These are phyloP conservation scores for Ophiostoma fasciatum DNA, from an alignment of 2,329 filamentous ascomycete genomes.

Conservation along the genomic window DNA sequence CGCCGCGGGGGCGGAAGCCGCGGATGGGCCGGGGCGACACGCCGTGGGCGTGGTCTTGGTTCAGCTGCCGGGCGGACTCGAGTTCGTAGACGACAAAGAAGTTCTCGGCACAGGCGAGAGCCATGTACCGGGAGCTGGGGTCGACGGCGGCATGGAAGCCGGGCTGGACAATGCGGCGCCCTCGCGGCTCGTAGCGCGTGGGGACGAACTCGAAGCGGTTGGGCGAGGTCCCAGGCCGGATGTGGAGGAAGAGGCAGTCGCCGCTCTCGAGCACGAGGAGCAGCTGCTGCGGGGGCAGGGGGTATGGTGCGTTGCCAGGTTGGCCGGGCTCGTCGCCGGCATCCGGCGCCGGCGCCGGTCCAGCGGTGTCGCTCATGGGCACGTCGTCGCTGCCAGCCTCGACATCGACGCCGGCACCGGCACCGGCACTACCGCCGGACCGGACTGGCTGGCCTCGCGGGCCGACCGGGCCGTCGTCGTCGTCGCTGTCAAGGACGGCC, in stretches of 20 bases:
- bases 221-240: constrained; percentile 27
- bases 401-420: no score
- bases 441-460: no score
- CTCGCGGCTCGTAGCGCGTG: constrained; percentile 43
- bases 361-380: constrained; percentile 1
- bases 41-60: constrained; percentile 29
- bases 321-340: no score
- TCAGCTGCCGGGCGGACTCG: constrained; percentile 38
- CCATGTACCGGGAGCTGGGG: constrained; percentile 53
- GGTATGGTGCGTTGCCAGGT: background rate
- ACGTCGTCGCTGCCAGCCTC: background rate
- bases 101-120: constrained; percentile 55
- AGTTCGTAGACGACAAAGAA: constrained; percentile 60
- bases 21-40: constrained; percentile 45
- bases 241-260: constrained; percentile 63
- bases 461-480: background rate
- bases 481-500: constrained; percentile 12
- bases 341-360: background rate
- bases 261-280: constrained; percentile 61
- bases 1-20: constrained; percentile 24
- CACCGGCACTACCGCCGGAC: no score
- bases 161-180: constrained; percentile 39
- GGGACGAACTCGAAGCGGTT: constrained; percentile 44
- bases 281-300: constrained; percentile 63
- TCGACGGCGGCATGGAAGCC: constrained; percentile 62